Percentiles rank a stretch among this genome's conserved stretches.
Conservation (phyloP, 768 basidiomycete species). For the Podaxis sp. region DNA sequence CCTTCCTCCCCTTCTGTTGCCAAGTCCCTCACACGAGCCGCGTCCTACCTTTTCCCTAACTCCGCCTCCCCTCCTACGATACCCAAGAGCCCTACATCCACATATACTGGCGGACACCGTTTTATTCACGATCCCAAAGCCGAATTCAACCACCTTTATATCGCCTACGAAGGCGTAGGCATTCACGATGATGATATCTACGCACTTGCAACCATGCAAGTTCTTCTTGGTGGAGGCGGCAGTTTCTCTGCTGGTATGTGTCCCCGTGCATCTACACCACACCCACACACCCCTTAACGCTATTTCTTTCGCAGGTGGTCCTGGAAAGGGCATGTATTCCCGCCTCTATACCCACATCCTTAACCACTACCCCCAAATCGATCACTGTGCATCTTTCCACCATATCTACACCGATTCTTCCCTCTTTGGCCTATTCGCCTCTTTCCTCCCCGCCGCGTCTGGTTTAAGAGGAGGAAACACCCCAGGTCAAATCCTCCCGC, state of each 20-base stretch:
- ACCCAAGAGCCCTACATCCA: slow-evolving; percentile 41
- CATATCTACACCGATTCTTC: slow-evolving; percentile 96
- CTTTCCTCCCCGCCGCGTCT: slow-evolving; percentile 67
- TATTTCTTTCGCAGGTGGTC: slow-evolving; percentile 59
- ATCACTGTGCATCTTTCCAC: slow-evolving; percentile 96
- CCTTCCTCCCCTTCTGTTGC: slow-evolving; percentile 51
- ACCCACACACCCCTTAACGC: neutral
- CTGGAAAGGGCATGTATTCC: slow-evolving; percentile 99
- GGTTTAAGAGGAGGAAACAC: slow-evolving; percentile 60
- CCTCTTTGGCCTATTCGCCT: slow-evolving; percentile 88
- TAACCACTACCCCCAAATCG: slow-evolving; percentile 90
- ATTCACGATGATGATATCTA: slow-evolving; percentile 93
- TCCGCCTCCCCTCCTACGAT: slow-evolving; percentile 25
- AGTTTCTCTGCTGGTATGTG: slow-evolving; percentile 86
- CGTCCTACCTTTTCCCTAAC: slow-evolving; percentile 68
- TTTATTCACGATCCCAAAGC: slow-evolving; percentile 59
- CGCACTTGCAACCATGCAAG: slow-evolving; percentile 90
- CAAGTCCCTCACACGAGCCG: slow-evolving; percentile 74
- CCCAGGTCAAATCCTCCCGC: slow-evolving; percentile 70
- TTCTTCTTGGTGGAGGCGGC: slow-evolving; percentile 92
- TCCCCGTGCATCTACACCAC: neutral
- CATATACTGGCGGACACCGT: slow-evolving; percentile 83
- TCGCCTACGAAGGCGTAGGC: slow-evolving; percentile 89
- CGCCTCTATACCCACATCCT: slow-evolving; percentile 94
- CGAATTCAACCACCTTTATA: slow-evolving; percentile 91